phyloP scores from a whole-genome alignment of 495 filamentous ascomycete genomes.

The Penicillium macrosclerotiorum region DNA sequence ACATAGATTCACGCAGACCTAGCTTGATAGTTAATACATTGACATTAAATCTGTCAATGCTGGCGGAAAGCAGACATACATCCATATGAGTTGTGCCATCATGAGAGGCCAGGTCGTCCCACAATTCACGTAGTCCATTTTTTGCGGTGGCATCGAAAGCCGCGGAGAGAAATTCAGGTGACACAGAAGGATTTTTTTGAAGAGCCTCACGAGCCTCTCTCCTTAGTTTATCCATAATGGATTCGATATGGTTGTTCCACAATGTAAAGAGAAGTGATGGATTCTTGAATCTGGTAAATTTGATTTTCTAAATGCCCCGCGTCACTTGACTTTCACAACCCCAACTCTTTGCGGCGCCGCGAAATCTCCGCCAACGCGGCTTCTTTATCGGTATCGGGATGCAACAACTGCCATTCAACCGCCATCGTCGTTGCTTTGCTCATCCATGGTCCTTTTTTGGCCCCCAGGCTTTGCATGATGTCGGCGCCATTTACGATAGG shows the following conservation, averaged over 20 bases:
- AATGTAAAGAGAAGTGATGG: neutral
- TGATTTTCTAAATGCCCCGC: constrained; percentile 1
- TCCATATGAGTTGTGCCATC: constrained; percentile 17
- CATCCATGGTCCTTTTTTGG: constrained; percentile 75
- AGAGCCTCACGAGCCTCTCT: constrained; percentile 29
- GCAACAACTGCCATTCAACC: constrained; percentile 80
- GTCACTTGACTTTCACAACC: constrained; percentile 33
- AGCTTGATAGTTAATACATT: constrained; percentile 4
- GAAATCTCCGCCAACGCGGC: constrained; percentile 65
- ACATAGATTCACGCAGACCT: constrained; percentile 36
- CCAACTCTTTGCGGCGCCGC: constrained; percentile 53
- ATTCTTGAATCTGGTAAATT: neutral
- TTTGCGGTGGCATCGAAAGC: neutral
- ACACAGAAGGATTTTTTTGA: constrained; percentile 9
- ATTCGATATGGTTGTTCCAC: neutral
- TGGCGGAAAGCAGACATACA: constrained; percentile 12
- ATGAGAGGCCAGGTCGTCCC: constrained; percentile 30
- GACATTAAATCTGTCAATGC: neutral
- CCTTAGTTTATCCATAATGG: constrained; percentile 35
- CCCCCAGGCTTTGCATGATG: constrained; percentile 58
- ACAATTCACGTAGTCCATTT: constrained; percentile 23
- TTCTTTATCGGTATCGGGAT: constrained; percentile 63
- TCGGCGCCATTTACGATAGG: constrained; percentile 64
- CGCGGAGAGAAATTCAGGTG: constrained; percentile 4
- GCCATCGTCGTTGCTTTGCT: constrained; percentile 65